Percentiles rank a stretch among this genome's conserved stretches.
phyloP scores from a whole-genome alignment of 352 stramenopile genomes.

The Pilasporangium apinafurcum region DNA sequence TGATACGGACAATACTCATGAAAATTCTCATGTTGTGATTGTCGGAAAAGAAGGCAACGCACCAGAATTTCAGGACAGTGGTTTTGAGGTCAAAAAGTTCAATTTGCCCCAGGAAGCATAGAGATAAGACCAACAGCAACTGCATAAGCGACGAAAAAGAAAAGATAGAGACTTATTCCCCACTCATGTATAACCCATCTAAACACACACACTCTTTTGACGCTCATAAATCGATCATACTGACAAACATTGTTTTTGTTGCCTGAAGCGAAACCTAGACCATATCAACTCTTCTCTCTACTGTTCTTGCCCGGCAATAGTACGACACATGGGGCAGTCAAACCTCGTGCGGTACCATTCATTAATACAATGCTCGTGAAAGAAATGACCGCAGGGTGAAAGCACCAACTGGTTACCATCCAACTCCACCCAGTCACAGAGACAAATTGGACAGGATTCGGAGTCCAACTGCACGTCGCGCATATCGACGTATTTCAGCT shows the following conservation, averaged over 20 bases:
- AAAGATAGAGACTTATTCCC: no score
- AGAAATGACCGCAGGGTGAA: conserved; percentile 79
- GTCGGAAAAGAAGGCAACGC: conserved; percentile 54
- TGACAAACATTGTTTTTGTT: not conserved
- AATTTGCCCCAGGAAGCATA: no score
- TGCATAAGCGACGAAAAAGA: no score
- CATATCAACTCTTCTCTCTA: conserved; percentile 3
- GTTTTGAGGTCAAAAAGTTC: conserved; percentile 35
- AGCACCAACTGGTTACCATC: conserved; percentile 80
- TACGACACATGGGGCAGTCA: conserved; percentile 85
- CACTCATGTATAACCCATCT: no score
- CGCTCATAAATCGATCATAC: no score
- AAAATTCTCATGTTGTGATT: conserved; percentile 38
- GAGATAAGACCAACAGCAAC: no score
- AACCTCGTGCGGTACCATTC: conserved; percentile 87
- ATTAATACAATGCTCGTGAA: conserved; percentile 87
- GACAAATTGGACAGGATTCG: conserved; percentile 76
- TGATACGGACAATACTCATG: conserved; percentile 6
- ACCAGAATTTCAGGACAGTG: conserved; percentile 31
- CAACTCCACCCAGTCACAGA: conserved; percentile 79
- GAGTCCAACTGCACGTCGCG: conserved; percentile 77
- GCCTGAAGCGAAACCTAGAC: not conserved
- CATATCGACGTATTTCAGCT: conserved; percentile 82
- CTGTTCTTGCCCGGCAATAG: conserved; percentile 56
- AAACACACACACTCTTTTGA: no score